Base-by-base conservation (phyloP, 2,329 filamentous ascomycete species). In the Fusarium stilboides region DNA sequence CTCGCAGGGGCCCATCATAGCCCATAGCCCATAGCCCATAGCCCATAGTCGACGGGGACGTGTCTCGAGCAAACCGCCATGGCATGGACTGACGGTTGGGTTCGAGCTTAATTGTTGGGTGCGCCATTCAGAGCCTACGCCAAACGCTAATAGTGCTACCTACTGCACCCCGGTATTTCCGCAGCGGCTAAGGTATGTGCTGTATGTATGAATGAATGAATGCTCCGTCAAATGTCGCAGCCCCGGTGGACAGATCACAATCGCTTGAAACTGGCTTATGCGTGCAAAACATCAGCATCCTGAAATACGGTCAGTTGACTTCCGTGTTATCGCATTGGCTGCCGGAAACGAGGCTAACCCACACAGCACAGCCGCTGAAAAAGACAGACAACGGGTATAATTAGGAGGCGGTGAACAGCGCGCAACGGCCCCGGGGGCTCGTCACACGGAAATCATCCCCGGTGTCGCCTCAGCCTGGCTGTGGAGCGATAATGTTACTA, bases 61-160 rank as follows among this genome's bases (percentile, higher is more conserved):
- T 74, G 72, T 69, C 52, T 47, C 50, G 64, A 74, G 69, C 59
- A 69, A 74, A 65, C 65, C 61, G 70, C 70, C 59, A 74, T 75
- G 65, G 64, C 59, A 74, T 75, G 65, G 64, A 75, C 73, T 74
- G 69, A 75, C 65, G 67, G 57, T 68, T 64, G 65, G 73, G 69
- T 71, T 75, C 37, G 72, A 75, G 73, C 73, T 75, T 75, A 75
- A 75, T 75, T 75, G 71, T 72, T 74, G 72, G 72, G 70, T 57
- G 70, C 67, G 57, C 61, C 56, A 60, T 49, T 53, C 57, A 56
- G 57, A 68, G 51, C 58, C 65, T 57, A 64, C 57, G 46, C 36
- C 46, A 33, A 56, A 54, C 57, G 63, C 60, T 59, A 71, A 71
- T 50, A 24, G 63, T 63, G 19, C 67, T 54, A 24, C 36, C 42